Evolutionary conservation across 257 asterid species (phyloP), one percentile per base, ranked within the genome.

Genomic region (Paraleonurus japonicus): DNA sequence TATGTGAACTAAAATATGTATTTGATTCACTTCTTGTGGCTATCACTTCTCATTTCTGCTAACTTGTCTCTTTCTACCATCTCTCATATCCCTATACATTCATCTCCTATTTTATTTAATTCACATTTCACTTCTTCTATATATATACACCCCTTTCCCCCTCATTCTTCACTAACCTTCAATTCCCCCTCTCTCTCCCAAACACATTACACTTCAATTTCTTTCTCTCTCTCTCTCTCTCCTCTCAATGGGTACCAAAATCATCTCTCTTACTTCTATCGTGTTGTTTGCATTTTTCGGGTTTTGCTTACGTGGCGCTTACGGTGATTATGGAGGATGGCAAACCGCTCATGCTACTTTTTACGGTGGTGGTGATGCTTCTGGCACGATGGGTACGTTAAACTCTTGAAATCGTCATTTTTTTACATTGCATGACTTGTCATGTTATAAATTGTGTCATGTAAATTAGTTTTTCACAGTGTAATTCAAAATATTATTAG

Each of bases 341-440:
- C 76, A 82, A 10, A 73, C 66, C 23, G 89, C 84, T 7, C 87
- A 80, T 37, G 89, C 87, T 33, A 85, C 89, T 20, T 85, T 85
- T 62, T 85, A 85, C 54, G 89, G 89, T 13, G 87, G 89, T 2
- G 89, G 85, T 1, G 89, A 85, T 74, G 89, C 89, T 2, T 78
- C 89, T 0, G 89, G 89, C 71, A 85, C 87, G 15, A 82, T 85
- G 89, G 89, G 89, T 85, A 12, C 19, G 76, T 76, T n/a, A 4
- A 15, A 50, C 11, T 54, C 15, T 17, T 19, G 7, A 12, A 7
- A 37, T 1, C 10, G 0, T 0, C 4, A 3, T 37, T 0, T 35
- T 70, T 10, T 32, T 33, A 13, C 17, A 16, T 10, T 51, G 53
- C 72, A 60, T 51, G 68, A 43, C 58, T 37, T 0, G 11, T 57